Conservation (phyloP, 2,329 filamentous ascomycete genomes). For the Fusarium nematophilum region DNA sequence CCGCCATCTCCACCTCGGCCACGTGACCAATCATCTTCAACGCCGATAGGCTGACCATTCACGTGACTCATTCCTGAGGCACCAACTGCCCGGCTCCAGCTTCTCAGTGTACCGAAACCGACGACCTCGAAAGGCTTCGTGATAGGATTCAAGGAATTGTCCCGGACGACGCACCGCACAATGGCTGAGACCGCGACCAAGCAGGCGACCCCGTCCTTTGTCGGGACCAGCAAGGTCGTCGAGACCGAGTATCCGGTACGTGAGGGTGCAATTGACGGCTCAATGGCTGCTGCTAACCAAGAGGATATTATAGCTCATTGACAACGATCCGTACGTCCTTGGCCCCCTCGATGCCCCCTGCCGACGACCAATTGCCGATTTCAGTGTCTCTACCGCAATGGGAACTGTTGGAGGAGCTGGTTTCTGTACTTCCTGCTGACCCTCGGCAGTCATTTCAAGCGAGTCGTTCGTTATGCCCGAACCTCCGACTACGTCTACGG, state of each 20-base stretch:
- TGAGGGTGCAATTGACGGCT: conserved; percentile 41
- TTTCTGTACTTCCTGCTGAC: conserved; percentile 42
- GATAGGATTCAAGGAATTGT: conserved; percentile 45
- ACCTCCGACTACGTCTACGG: conserved; percentile 84
- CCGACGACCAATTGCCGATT: conserved; percentile 4
- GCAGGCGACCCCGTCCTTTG: conserved; percentile 50
- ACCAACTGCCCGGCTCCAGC: conserved; percentile 38
- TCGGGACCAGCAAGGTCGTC: conserved; percentile 74
- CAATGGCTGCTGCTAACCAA: conserved; percentile 41
- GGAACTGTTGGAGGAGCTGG: background rate
- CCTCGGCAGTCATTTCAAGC: conserved; percentile 80
- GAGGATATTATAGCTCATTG: conserved; percentile 81
- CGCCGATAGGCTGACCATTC: conserved; percentile 37
- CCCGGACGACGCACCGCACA: conserved; percentile 45
- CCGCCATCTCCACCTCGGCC: background rate
- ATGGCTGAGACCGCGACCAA: conserved; percentile 55
- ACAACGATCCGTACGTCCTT: conserved; percentile 88
- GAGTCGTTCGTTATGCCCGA: conserved; percentile 89
- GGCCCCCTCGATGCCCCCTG: conserved; percentile 3
- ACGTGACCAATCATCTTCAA: conserved; percentile 30
- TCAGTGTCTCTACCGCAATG: background rate
- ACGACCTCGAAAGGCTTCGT: conserved; percentile 41
- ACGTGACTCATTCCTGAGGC: conserved; percentile 50
- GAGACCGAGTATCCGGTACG: conserved; percentile 89
- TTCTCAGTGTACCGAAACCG: conserved; percentile 38